A percentile compares a stretch with the other conserved stretches of the same genome.
Conservation (phyloP, 2,329 filamentous ascomycete genomes). For the Triangularia setosa region DNA sequence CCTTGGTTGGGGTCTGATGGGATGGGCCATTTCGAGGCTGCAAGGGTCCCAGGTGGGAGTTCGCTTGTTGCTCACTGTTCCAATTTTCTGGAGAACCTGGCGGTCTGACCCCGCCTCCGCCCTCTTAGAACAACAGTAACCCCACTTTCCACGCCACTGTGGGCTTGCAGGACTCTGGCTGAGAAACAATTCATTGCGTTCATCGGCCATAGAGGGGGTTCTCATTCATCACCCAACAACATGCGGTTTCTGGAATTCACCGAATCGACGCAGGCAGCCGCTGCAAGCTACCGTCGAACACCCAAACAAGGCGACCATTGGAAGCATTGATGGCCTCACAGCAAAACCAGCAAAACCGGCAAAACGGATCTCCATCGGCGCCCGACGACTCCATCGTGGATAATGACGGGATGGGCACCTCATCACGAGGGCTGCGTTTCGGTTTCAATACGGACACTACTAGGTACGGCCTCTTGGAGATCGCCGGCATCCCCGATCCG, state of each 20-base stretch:
- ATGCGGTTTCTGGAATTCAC: not conserved
- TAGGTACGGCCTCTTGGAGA: not conserved
- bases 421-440: not conserved
- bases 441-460: not conserved
- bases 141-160: conserved; percentile 5
- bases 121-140: not conserved
- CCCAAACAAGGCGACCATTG: conserved; percentile 4
- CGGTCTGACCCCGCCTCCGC: not conserved
- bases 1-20: not conserved
- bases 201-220: not conserved
- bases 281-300: not conserved
- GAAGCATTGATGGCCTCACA: not conserved
- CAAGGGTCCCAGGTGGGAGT: conserved; percentile 6
- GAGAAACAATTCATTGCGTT: not conserved
- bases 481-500: conserved; percentile 11
- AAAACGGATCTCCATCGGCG: not conserved
- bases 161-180: not conserved
- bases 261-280: not conserved
- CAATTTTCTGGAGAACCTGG: conserved; percentile 6
- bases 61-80: not conserved
- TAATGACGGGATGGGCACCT: not conserved
- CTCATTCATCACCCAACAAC: not conserved
- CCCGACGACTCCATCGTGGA: not conserved
- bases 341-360: not conserved
- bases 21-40: not conserved